Percentiles rank a stretch among this genome's conserved stretches.
These are phyloP conservation scores for Pyropia haitanensis DNA, from an alignment of 23 red algal species.

Conservation along the genomic window DNA sequence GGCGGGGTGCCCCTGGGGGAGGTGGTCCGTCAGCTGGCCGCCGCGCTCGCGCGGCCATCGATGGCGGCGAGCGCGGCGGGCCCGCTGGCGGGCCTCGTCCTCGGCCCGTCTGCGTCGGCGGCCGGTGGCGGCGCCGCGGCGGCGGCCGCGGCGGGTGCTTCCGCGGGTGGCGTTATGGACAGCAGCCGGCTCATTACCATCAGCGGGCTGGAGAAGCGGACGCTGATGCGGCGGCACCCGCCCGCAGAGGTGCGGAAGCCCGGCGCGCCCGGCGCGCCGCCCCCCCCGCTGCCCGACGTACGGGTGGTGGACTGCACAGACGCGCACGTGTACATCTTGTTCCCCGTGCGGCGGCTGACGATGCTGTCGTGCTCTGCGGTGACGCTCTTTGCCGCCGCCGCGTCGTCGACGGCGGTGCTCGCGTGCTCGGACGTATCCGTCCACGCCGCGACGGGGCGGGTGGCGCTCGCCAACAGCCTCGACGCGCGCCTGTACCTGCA, in stretches of 20 bases:
- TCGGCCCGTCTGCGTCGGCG: too few species aligned
- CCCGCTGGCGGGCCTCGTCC: too few species aligned
- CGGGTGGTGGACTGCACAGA: slow-evolving; percentile 78
- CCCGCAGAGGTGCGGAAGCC: slow-evolving; percentile 12
- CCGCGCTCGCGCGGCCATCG: too few species aligned
- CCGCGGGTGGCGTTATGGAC: slow-evolving; percentile 13
- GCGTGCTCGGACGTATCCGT: slow-evolving; percentile 60
- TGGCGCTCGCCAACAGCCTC: slow-evolving; percentile 64
- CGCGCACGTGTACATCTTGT: slow-evolving; percentile 68
- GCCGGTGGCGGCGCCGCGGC: neutral
- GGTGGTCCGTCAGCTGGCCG: too few species aligned
- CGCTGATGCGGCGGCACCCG: slow-evolving; percentile 31
- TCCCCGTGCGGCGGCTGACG: slow-evolving; percentile 39
- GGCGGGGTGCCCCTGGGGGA: too few species aligned
- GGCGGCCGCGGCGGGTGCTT: slow-evolving; percentile 12
- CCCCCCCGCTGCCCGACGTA: slow-evolving; percentile 50
- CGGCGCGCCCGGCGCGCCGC: slow-evolving; percentile 14
- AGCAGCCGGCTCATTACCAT: slow-evolving; percentile 35
- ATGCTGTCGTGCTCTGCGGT: slow-evolving; percentile 66
- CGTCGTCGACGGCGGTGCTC: slow-evolving; percentile 52
- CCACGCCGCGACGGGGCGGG: slow-evolving; percentile 32
- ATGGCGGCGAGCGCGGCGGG: too few species aligned
- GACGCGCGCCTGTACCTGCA: slow-evolving; percentile 67
- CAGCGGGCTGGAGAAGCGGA: slow-evolving; percentile 38
- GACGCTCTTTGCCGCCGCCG: slow-evolving; percentile 73